Evolutionary conservation across 371 early-diverging fungal species (phyloP).

Genomic region (Capniomyces stellatus): DNA sequence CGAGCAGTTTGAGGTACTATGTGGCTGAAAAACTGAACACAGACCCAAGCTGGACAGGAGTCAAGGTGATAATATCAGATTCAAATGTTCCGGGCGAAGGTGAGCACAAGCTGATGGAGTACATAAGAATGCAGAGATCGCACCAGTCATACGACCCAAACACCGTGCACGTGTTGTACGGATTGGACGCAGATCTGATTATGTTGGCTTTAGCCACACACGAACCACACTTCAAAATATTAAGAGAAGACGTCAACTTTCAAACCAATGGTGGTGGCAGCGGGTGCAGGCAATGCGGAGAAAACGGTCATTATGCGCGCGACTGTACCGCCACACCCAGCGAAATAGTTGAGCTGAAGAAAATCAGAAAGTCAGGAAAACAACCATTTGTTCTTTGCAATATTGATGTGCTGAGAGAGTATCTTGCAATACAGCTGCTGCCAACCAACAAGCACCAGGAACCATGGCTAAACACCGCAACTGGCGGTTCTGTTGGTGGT

Average conservation of each 20-base stretch:
- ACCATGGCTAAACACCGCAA: too few relatives aligned
- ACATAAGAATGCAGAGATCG: slow-evolving; percentile 72
- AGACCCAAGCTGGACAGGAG: slow-evolving; percentile 76
- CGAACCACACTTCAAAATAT: slow-evolving; percentile 89
- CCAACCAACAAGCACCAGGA: slow-evolving; percentile 31
- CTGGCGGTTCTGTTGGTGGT: background rate
- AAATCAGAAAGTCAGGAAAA: slow-evolving; percentile 3
- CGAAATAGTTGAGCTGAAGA: background rate
- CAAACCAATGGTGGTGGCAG: slow-evolving; percentile 7
- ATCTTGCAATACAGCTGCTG: slow-evolving; percentile 69
- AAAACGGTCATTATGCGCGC: slow-evolving; percentile 58
- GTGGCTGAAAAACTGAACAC: slow-evolving; percentile 70
- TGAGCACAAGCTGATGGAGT: slow-evolving; percentile 99
- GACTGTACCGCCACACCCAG: slow-evolving; percentile 34
- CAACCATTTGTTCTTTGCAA: slow-evolving; percentile 86
- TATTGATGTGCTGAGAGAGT: slow-evolving; percentile 79
- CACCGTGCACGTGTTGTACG: slow-evolving; percentile 89
- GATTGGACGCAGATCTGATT: slow-evolving; percentile 98
- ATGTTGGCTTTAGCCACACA: slow-evolving; percentile 98
- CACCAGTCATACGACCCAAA: slow-evolving; percentile 68
- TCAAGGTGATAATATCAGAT: slow-evolving; percentile 87
- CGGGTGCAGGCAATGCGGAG: slow-evolving; percentile 37
- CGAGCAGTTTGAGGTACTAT: slow-evolving; percentile 75
- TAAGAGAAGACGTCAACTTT: slow-evolving; percentile 92
- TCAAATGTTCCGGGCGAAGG: slow-evolving; percentile 99